These are phyloP conservation scores for Botryotinia globosa DNA, from an alignment of 2,329 filamentous ascomycete species.

Conservation along the genomic window DNA sequence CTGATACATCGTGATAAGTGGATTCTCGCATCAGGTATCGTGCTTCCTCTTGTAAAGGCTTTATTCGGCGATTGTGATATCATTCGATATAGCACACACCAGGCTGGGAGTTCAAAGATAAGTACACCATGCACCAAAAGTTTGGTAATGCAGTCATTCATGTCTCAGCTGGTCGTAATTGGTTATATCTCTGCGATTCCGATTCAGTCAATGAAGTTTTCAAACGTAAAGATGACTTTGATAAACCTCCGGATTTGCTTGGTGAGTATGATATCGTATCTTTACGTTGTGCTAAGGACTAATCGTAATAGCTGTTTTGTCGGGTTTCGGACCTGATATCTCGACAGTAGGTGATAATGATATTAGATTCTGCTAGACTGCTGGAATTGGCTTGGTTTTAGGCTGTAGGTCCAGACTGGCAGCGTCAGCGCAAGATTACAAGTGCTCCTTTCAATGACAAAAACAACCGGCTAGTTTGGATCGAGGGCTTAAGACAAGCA, in stretches of 20 bases:
- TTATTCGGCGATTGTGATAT: slow-evolving; percentile 12
- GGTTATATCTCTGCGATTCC: slow-evolving; percentile 6
- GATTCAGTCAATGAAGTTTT: slow-evolving; percentile 11
- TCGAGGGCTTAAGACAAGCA: slow-evolving; percentile 4
- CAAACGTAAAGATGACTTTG: slow-evolving; percentile 10
- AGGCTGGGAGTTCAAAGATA: slow-evolving; percentile 14
- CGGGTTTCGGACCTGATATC: slow-evolving; percentile 5
- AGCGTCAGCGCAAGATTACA: slow-evolving; percentile 9
- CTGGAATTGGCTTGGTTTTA: neutral
- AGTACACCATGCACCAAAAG: slow-evolving; percentile 6
- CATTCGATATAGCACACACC: neutral
- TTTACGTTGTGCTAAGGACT: neutral
- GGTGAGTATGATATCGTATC: neutral
- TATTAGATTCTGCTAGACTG: neutral
- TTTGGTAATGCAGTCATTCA: slow-evolving; percentile 9
- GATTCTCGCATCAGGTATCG: slow-evolving; percentile 9
- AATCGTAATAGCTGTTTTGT: neutral
- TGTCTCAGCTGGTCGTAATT: slow-evolving; percentile 11
- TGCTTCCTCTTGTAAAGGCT: neutral
- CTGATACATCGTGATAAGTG: neutral
- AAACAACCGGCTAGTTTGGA: slow-evolving; percentile 8
- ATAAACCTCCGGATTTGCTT: slow-evolving; percentile 12
- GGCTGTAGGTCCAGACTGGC: slow-evolving; percentile 6
- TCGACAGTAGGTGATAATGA: neutral
- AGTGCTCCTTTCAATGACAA: slow-evolving; percentile 5